Percentiles rank a stretch among this genome's conserved stretches.
These are phyloP conservation scores for Microbotryum silenes-acaulis DNA, from an alignment of 1,284 basidiomycete species.

Conservation along the genomic window DNA sequence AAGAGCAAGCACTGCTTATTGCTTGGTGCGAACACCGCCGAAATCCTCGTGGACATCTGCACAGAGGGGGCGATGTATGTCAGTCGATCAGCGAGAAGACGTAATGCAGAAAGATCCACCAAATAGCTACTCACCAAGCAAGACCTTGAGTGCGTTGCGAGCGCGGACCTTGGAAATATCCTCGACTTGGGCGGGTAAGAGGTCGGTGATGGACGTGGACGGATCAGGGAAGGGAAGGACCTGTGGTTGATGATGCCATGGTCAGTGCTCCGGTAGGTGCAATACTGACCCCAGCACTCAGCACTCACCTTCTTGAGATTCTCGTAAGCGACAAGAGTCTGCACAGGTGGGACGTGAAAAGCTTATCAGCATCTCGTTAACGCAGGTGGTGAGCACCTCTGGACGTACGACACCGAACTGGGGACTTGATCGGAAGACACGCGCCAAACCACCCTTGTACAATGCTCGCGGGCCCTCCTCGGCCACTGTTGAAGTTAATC, in stretches of 20 bases:
- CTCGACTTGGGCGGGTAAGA: conserved; percentile 57
- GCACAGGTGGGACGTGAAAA: conserved; percentile 56
- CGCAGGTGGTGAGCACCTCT: no score
- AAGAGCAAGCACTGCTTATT: no score
- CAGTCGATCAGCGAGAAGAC: no score
- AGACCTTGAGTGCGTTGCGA: conserved; percentile 64
- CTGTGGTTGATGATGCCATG: no score
- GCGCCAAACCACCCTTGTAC: conserved; percentile 92
- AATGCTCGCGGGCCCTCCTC: conserved; percentile 84
- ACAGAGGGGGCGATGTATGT: conserved; percentile 12
- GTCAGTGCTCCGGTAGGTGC: no score
- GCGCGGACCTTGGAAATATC: conserved; percentile 81
- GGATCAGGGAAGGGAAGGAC: conserved; percentile 48
- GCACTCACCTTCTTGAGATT: conserved; percentile 53
- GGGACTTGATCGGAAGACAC: conserved; percentile 64
- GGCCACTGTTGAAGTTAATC: conserved; percentile 18
- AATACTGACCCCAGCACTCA: no score
- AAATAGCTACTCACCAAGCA: background rate
- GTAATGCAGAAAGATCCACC: background rate
- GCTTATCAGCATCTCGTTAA: conserved; percentile 28
- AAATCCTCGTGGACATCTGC: conserved; percentile 21
- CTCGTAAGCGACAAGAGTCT: conserved; percentile 84
- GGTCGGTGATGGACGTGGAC: conserved; percentile 50
- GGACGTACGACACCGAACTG: conserved; percentile 35
- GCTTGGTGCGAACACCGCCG: background rate